These are phyloP conservation scores for Trichothecium sympodiale DNA, from an alignment of 2,329 filamentous ascomycete species.

Conservation along the genomic window DNA sequence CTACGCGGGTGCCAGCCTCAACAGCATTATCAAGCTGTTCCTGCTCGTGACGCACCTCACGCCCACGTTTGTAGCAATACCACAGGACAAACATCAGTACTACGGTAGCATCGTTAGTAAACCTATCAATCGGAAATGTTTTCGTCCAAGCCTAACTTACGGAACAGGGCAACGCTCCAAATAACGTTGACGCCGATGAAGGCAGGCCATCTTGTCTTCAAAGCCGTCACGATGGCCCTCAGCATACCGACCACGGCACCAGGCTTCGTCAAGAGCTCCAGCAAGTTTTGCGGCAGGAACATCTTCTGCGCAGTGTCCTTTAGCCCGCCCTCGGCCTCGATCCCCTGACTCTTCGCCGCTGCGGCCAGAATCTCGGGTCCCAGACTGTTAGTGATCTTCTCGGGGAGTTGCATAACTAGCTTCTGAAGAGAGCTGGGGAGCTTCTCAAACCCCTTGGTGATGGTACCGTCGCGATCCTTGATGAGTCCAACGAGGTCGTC, in stretches of 20 bases:
- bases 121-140: not conserved
- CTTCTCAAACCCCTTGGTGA: constrained; percentile 49
- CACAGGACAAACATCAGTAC: constrained; percentile 90
- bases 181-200: constrained; percentile 86
- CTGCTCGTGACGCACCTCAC: constrained; percentile 66
- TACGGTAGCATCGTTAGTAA: constrained; percentile 16
- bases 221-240: constrained; percentile 78
- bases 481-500: constrained; percentile 63
- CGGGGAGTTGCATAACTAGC: constrained; percentile 72
- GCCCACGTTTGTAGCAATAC: constrained; percentile 96
- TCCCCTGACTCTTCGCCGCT: constrained; percentile 62
- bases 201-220: constrained; percentile 81
- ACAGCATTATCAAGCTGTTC: constrained; percentile 28
- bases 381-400: constrained; percentile 65
- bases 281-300: constrained; percentile 59
- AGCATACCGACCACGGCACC: constrained; percentile 78
- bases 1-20: constrained; percentile 29
- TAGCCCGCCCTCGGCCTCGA: constrained; percentile 46
- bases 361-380: constrained; percentile 76
- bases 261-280: constrained; percentile 73
- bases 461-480: constrained; percentile 49
- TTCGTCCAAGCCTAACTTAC: constrained; percentile 41
- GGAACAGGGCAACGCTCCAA: constrained; percentile 78
- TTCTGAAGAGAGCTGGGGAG: constrained; percentile 76
- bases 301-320: constrained; percentile 55